Percentiles rank a stretch among this genome's conserved stretches.
phyloP scores from a whole-genome alignment of 768 basidiomycete species.

The Phaeolepiota aurea region DNA sequence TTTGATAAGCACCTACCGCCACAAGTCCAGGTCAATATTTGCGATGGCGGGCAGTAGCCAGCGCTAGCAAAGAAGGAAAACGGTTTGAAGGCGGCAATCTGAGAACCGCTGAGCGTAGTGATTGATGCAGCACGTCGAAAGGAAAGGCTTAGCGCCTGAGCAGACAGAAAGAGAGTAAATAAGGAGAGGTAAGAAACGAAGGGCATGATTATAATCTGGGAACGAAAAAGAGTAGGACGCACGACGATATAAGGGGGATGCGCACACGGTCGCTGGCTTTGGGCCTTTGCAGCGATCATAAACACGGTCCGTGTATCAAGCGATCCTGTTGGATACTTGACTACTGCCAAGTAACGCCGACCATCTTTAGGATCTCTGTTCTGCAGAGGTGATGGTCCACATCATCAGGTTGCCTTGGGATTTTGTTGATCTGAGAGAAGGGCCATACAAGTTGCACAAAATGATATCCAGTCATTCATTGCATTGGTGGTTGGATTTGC shows the following conservation, averaged over 20 bases:
- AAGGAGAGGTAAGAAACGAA: not conserved
- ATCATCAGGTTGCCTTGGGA: too few relatives aligned
- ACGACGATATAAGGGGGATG: not conserved
- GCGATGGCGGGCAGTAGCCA: not conserved
- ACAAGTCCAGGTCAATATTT: not conserved
- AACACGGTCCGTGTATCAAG: too few relatives aligned
- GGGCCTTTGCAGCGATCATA: not conserved
- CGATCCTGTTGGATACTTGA: too few relatives aligned
- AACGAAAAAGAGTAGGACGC: not conserved
- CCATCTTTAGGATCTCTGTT: too few relatives aligned
- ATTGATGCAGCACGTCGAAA: not conserved
- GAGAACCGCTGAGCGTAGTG: not conserved
- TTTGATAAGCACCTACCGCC: not conserved
- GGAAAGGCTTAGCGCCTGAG: not conserved
- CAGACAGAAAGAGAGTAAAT: not conserved
- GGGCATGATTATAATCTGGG: too few relatives aligned
- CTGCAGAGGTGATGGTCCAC: too few relatives aligned
- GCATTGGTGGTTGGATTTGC: too few relatives aligned
- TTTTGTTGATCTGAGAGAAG: too few relatives aligned
- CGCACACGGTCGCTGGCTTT: not conserved
- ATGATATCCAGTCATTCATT: too few relatives aligned
- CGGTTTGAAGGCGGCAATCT: not conserved
- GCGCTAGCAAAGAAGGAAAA: not conserved
- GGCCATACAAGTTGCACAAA: too few relatives aligned
- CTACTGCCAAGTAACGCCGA: too few relatives aligned